These are phyloP conservation scores for Diatrype stigma DNA, from an alignment of 2,329 filamentous ascomycete species.

Conservation along the genomic window DNA sequence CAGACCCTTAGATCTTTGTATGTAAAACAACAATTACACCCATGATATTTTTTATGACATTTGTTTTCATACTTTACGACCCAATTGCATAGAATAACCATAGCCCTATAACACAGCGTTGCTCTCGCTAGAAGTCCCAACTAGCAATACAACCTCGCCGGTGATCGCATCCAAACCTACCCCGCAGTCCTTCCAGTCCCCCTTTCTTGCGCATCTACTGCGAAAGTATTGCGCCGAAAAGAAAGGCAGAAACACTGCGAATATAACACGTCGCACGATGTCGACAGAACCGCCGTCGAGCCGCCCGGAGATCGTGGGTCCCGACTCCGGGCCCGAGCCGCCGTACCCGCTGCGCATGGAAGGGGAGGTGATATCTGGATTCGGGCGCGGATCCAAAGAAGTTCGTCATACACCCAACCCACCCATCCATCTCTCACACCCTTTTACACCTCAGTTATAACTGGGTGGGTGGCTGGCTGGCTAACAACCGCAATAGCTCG, in stretches of 20 bases:
- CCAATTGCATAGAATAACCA: too few relatives aligned
- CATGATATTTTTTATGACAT: not conserved
- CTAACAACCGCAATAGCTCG: too few relatives aligned
- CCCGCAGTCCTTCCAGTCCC: not conserved
- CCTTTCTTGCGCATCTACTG: not conserved
- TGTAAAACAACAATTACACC: not conserved
- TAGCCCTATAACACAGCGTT: too few relatives aligned
- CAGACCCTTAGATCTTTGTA: not conserved
- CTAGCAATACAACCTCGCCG: too few relatives aligned
- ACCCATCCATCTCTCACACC: not conserved
- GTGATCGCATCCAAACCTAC: too few relatives aligned
- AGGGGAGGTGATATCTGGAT: constrained; percentile 86
- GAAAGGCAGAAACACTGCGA: too few relatives aligned
- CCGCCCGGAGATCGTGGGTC: constrained; percentile 69
- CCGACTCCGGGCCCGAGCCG: constrained; percentile 64
- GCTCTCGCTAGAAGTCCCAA: too few relatives aligned
- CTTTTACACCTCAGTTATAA: too few relatives aligned
- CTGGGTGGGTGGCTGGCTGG: too few relatives aligned
- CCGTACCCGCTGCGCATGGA: constrained; percentile 83
- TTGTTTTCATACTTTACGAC: too few relatives aligned
- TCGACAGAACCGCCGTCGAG: not conserved
- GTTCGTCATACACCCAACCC: constrained; percentile 48
- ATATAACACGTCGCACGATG: not conserved
- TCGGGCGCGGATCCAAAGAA: constrained; percentile 90
- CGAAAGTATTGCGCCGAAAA: not conserved